phyloP scores from a whole-genome alignment of 2,329 filamentous ascomycete species.

The Fusarium sulawesiense region DNA sequence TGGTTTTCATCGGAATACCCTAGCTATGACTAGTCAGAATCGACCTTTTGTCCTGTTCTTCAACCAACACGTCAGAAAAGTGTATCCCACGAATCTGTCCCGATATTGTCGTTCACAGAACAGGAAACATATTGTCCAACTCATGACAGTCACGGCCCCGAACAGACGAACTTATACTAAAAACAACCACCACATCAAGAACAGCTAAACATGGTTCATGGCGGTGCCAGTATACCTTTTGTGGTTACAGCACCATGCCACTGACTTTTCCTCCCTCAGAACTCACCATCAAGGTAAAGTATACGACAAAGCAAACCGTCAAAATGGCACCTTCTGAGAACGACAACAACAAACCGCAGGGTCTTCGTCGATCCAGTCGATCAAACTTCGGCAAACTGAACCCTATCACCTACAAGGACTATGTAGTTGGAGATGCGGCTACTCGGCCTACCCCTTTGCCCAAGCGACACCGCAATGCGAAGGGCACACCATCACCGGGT shows the following conservation, averaged over 20 bases:
- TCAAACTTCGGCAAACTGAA: constrained; percentile 2
- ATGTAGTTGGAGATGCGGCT: background rate
- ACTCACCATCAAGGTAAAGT: background rate
- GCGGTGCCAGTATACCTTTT: background rate
- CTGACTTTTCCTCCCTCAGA: background rate
- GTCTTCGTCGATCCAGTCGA: constrained; percentile 9
- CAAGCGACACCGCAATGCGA: background rate
- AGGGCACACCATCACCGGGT: background rate
- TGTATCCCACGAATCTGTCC: background rate
- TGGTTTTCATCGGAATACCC: background rate
- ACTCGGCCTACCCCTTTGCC: background rate
- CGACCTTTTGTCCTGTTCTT: background rate
- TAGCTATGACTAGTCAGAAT: background rate
- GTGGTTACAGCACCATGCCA: background rate
- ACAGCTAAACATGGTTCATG: background rate
- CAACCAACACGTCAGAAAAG: too few species aligned
- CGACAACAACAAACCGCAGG: background rate
- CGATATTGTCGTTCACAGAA: background rate
- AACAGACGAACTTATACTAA: background rate
- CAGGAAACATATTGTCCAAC: background rate
- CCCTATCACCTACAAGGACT: background rate
- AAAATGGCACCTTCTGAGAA: constrained; percentile 1
- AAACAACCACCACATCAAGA: background rate
- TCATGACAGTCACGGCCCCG: background rate
- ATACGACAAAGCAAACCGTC: background rate